Conservation (phyloP, 1,284 basidiomycete genomes). For the Apiotrichum porosum region DNA sequence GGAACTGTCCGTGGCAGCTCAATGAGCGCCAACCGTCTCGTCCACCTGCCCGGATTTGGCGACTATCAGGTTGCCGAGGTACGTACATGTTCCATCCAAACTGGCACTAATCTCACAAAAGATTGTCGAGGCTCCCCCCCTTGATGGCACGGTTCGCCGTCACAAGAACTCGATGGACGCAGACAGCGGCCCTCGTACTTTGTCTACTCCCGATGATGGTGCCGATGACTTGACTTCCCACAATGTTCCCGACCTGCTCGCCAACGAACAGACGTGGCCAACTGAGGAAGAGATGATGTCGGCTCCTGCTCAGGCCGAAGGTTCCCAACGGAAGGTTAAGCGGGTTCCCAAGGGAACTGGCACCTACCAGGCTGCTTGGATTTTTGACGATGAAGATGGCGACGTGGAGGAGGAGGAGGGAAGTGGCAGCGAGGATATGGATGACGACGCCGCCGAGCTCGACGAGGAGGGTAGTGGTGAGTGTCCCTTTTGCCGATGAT, state of each 20-base stretch:
- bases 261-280: conserved; percentile 97
- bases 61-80: conserved; percentile 84
- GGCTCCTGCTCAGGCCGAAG: conserved; percentile 44
- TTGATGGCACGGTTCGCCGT: not conserved
- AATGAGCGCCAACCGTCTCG: conserved; percentile 76
- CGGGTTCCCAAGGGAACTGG: conserved; percentile 83
- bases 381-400: conserved; percentile 65
- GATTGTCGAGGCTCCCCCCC: conserved; percentile 30
- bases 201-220: conserved; percentile 53
- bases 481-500: conserved; percentile 37
- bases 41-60: conserved; percentile 83
- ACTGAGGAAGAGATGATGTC: conserved; percentile 88
- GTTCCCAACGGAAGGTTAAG: conserved; percentile 56
- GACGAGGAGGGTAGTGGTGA: conserved; percentile 35
- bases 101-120: conserved; percentile 12
- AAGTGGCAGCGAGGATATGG: conserved; percentile 52
- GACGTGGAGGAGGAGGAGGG: conserved; percentile 57
- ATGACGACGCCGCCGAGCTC: conserved; percentile 42
- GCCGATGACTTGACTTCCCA: conserved; percentile 85
- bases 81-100: too few species aligned
- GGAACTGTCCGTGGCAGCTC: conserved; percentile 77
- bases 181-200: not conserved
- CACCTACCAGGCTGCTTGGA: conserved; percentile 91
- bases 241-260: conserved; percentile 82
- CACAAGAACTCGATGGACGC: too few species aligned